Conservation (phyloP, 2,329 filamentous ascomycete species). For the Oidium heveae region DNA sequence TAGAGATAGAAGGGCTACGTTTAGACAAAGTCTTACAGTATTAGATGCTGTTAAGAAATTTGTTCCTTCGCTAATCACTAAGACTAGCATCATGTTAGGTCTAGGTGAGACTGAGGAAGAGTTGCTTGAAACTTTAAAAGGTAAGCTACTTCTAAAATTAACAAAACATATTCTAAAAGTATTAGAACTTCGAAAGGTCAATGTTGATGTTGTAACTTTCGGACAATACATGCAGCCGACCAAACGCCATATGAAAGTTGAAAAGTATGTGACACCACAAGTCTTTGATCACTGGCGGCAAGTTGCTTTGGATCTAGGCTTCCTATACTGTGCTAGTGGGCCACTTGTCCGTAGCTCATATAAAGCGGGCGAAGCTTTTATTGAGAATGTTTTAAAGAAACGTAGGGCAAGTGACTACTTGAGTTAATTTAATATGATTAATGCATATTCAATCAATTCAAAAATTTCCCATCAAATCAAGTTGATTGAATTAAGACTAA, state of each 20-base stretch:
- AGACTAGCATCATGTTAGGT: conserved; percentile 93
- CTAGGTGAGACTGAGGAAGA: conserved; percentile 80
- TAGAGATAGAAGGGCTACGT: conserved; percentile 69
- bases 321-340: conserved; percentile 86
- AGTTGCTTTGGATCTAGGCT: conserved; percentile 79
- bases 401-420: conserved; percentile 5
- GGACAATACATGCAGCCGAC: conserved; percentile 99
- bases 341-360: conserved; percentile 86
- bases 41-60: conserved; percentile 60
- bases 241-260: conserved; percentile 90
- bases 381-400: conserved; percentile 65
- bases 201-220: conserved; percentile 90
- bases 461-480: too few species aligned
- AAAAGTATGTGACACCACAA: conserved; percentile 80
- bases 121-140: conserved; percentile 50
- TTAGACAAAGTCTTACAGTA: conserved; percentile 61
- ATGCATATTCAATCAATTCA: too few species aligned
- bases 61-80: conserved; percentile 62
- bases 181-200: conserved; percentile 46
- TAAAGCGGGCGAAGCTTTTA: conserved; percentile 95
- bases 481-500: too few species aligned
- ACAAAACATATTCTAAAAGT: conserved; percentile 3
- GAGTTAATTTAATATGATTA: too few species aligned
- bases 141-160: conserved; percentile 18
- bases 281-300: conserved; percentile 81